Conservation (phyloP, 176 grass and related monocot genomes). For the bread wheat (Triticum aestivum) region DNA sequence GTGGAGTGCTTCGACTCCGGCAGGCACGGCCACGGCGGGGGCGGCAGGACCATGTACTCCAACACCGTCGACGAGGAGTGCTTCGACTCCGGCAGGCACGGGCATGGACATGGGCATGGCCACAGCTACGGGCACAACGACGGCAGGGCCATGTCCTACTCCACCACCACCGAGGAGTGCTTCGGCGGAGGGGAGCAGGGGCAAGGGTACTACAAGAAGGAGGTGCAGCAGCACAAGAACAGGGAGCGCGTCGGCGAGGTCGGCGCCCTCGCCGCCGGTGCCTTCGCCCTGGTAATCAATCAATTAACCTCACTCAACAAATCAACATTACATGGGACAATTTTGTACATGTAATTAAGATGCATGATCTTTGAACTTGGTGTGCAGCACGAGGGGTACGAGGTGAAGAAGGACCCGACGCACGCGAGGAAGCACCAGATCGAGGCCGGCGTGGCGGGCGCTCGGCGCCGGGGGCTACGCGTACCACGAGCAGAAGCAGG, state of each 20-base stretch:
- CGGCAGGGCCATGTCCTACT: constrained; percentile 2
- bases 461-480: constrained; percentile 71
- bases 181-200: neutral
- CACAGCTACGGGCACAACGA: neutral
- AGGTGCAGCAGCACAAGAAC: constrained; percentile 72
- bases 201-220: constrained; percentile 49
- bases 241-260: constrained; percentile 70
- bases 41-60: constrained; percentile 33
- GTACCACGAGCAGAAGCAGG: constrained; percentile 60
- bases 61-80: constrained; percentile 26
- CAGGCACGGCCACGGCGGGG: neutral
- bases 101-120: neutral
- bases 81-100: constrained; percentile 26
- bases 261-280: constrained; percentile 10
- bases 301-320: no score
- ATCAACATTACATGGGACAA: no score
- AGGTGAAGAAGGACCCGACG: constrained; percentile 65
- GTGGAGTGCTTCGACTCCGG: constrained; percentile 10
- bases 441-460: constrained; percentile 58
- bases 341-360: no score
- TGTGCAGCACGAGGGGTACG: constrained; percentile 62
- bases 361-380: no score
- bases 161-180: constrained; percentile 29
- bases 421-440: constrained; percentile 67
- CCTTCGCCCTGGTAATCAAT: constrained; percentile 56